Conservation (phyloP, 2,329 filamentous ascomycete genomes). For the Colletotrichum liriopes region DNA sequence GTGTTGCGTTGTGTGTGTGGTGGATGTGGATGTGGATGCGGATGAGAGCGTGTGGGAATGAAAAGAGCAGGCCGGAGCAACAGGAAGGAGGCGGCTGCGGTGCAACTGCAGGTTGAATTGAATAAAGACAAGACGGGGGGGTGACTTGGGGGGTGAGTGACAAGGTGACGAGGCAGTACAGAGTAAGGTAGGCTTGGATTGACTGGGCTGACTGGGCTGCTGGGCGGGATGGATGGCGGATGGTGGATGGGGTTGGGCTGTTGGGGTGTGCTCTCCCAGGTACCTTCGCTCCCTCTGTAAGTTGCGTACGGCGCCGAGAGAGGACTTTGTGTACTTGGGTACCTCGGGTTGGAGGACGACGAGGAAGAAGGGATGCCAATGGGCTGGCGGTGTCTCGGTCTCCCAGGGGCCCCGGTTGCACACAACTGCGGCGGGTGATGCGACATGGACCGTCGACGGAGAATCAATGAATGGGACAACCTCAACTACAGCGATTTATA, state of each 20-base stretch:
- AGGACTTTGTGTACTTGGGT: too few species aligned
- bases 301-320: not conserved
- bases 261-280: not conserved
- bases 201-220: not conserved
- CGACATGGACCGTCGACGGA: too few species aligned
- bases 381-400: constrained; percentile 5
- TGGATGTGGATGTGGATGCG: not conserved
- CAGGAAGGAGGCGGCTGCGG: constrained; percentile 4
- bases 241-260: constrained; percentile 1
- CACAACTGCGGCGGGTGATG: not conserved
- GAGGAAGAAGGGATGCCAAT: not conserved
- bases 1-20: not conserved
- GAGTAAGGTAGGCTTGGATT: not conserved
- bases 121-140: not conserved
- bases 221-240: not conserved
- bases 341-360: not conserved
- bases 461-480: too few species aligned
- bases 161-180: not conserved
- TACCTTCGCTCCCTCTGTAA: not conserved
- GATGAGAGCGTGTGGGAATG: not conserved
- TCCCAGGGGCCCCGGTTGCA: constrained; percentile 4
- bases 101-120: constrained; percentile 4
- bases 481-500: too few species aligned
- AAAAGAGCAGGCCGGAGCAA: constrained; percentile 7
- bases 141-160: not conserved